Evolutionary conservation across 2,329 filamentous ascomycete genomes (phyloP), one percentile per base, ranked within the genome.

Genomic region (Paraconiothyrium sp.): DNA sequence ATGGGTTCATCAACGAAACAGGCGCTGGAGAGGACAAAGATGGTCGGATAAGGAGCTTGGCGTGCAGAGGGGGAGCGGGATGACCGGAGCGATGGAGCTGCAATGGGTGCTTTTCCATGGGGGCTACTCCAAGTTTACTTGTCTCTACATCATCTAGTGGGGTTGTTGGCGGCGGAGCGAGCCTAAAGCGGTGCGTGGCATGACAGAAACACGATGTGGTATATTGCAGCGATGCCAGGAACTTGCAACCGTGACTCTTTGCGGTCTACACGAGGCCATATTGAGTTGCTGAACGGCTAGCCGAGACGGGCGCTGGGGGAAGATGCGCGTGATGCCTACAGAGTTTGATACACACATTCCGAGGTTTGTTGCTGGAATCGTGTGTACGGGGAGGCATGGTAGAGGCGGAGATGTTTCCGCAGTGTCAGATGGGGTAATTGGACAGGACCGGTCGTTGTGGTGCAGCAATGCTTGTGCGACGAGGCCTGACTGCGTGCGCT

Each of bases 1-100:
- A 57, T 62, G 62, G 57, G 44, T 55, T 44, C 41, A 30, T 54
- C 4, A 41, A 54, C 39, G 32, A n/a, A 7, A 16, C 37, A 16
- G 39, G 39, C 39, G 39, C n/a, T 41, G 16, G 39, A 41, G n/a
- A 14, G 37, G 41, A 32, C 27, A 27, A 54, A 50, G 47, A 43
- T 54, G 47, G 35, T 61, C 37, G 58, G 58, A 61, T 54, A 52
- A 32, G 14, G 44, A 46, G 47, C 60, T 63, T 61, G 60, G 63
- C 59, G 58, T 47, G 48, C 55, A 57, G 55, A 43, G 10, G 14
- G 50, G 49, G 50, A 47, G 50, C 50, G 57, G 57, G 41, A 48
- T 49, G 41, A 59, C 50, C 57, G 47, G 41, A 34, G 57, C 41
- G 46, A 27, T 47, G 57, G 57, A 49, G 1, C 13, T 30, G 39